phyloP scores from a whole-genome alignment of 108 stramenopile genomes.

The Nitzschia putrida region DNA sequence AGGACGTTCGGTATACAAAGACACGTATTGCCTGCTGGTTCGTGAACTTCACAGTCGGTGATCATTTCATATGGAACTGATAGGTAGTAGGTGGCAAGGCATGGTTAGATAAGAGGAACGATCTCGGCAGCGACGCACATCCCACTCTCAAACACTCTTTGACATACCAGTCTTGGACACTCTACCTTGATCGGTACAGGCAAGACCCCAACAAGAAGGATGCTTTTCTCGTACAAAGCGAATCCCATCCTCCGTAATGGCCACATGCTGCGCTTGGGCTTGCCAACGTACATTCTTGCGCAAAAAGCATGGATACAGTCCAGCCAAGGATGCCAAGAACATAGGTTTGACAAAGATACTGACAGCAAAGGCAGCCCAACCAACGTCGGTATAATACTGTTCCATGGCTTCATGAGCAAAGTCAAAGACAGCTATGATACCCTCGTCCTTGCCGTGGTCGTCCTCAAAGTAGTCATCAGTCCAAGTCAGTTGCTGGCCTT shows the following conservation, averaged over 20 bases:
- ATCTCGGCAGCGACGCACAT: too few relatives aligned
- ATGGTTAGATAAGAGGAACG: not conserved
- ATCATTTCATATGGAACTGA: constrained; percentile 28
- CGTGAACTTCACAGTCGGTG: constrained; percentile 46
- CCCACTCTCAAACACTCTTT: too few relatives aligned
- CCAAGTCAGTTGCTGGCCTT: constrained; percentile 6
- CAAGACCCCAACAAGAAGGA: constrained; percentile 17
- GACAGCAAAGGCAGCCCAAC: constrained; percentile 4
- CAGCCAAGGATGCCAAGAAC: constrained; percentile 3
- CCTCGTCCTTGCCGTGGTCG: not conserved
- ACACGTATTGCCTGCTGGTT: constrained; percentile 33
- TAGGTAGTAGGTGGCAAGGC: not conserved
- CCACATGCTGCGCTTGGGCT: constrained; percentile 16
- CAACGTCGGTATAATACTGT: constrained; percentile 1
- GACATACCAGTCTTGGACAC: constrained; percentile 36
- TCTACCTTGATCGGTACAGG: constrained; percentile 37
- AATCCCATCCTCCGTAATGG: constrained; percentile 20
- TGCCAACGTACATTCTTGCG: constrained; percentile 17
- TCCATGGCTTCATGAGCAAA: constrained; percentile 20
- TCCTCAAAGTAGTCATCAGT: constrained; percentile 19
- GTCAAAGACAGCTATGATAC: constrained; percentile 21
- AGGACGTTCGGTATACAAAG: constrained; percentile 29
- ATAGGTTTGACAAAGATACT: constrained; percentile 10
- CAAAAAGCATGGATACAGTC: constrained; percentile 4
- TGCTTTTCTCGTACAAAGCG: constrained; percentile 20